These are phyloP conservation scores for Aureobasidium leucospermi DNA, from an alignment of 2,329 filamentous ascomycete species.

Conservation along the genomic window DNA sequence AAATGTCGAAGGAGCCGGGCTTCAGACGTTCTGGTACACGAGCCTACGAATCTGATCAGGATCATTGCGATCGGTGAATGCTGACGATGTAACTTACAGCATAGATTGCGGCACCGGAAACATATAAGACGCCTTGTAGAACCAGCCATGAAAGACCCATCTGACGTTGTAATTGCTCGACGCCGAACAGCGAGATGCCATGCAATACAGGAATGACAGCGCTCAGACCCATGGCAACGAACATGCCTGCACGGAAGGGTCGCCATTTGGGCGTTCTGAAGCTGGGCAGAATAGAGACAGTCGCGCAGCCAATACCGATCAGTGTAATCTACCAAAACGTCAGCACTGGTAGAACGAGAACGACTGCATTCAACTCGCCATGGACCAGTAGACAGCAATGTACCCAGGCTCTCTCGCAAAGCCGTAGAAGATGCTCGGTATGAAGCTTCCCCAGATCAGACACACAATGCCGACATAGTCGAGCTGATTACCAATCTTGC, in stretches of 20 bases:
- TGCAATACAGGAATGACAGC: slow-evolving; percentile 79
- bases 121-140: slow-evolving; percentile 74
- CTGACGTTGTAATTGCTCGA: slow-evolving; percentile 56
- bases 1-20: slow-evolving; percentile 79
- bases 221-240: slow-evolving; percentile 77
- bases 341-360: background rate
- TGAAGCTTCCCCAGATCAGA: slow-evolving; percentile 84
- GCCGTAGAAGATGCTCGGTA: slow-evolving; percentile 82
- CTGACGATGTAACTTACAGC: slow-evolving; percentile 46
- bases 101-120: slow-evolving; percentile 78
- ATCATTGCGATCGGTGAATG: background rate
- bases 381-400: slow-evolving; percentile 64
- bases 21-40: slow-evolving; percentile 75
- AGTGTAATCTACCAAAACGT: slow-evolving; percentile 56
- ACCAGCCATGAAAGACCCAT: slow-evolving; percentile 79
- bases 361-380: slow-evolving; percentile 47
- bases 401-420: slow-evolving; percentile 64
- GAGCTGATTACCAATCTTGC: slow-evolving; percentile 80
- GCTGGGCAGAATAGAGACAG: slow-evolving; percentile 69
- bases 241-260: slow-evolving; percentile 81
- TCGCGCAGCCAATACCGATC: slow-evolving; percentile 67
- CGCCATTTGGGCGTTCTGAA: slow-evolving; percentile 81
- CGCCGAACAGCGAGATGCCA: slow-evolving; percentile 61
- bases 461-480: slow-evolving; percentile 93
- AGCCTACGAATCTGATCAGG: slow-evolving; percentile 36